Conservation (phyloP, 176 grass and related monocot genomes). For the Carex littledalei region DNA sequence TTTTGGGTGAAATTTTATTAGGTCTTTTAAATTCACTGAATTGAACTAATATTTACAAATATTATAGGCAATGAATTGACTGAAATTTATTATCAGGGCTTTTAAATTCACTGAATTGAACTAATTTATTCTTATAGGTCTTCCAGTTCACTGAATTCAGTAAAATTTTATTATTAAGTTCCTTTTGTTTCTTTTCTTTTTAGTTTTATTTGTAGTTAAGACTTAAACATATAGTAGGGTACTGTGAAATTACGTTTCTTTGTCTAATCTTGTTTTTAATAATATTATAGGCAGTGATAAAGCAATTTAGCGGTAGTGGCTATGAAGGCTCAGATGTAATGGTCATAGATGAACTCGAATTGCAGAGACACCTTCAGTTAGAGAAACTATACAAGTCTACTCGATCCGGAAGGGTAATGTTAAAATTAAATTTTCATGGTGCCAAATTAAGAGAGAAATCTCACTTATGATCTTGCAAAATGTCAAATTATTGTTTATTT, state of each 20-base stretch:
- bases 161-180: neutral
- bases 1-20: neutral
- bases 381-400: slow-evolving; percentile 95
- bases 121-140: neutral
- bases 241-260: neutral
- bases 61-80: too few species aligned
- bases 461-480: neutral
- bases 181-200: neutral
- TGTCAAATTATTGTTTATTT: neutral
- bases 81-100: too few species aligned
- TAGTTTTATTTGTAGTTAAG: neutral
- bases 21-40: neutral
- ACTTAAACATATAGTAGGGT: neutral
- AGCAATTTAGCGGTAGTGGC: slow-evolving; percentile 81
- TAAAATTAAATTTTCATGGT: neutral
- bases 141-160: too few species aligned
- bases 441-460: neutral
- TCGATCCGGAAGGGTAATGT: slow-evolving; percentile 83
- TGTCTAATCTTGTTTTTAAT: neutral
- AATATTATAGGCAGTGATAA: slow-evolving; percentile 80
- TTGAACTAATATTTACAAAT: neutral
- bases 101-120: neutral
- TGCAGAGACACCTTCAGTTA: slow-evolving; percentile 87
- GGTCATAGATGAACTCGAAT: slow-evolving; percentile 86
- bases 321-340: slow-evolving; percentile 76